A percentile compares a stretch with the other conserved stretches of the same genome.
These are phyloP conservation scores for Mycena leptocephala DNA, from an alignment of 768 basidiomycete species.

Conservation along the genomic window DNA sequence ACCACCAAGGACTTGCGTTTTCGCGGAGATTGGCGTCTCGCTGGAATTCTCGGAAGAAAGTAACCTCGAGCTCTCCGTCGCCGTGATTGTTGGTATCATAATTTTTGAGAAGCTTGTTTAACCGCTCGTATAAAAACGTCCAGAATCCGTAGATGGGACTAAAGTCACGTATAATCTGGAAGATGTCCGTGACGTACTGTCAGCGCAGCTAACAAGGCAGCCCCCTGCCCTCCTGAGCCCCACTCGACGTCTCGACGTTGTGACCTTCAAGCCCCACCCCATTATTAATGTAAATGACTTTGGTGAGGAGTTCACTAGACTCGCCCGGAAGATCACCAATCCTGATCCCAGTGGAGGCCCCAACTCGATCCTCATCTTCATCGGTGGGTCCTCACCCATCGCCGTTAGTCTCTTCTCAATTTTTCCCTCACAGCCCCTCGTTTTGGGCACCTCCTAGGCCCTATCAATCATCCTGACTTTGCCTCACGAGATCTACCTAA, in stretches of 20 bases:
- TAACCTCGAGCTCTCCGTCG: too few species aligned
- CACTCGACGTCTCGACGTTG: not conserved
- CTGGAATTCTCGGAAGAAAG: too few species aligned
- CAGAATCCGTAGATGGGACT: too few species aligned
- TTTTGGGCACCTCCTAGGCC: not conserved
- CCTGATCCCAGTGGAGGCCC: not conserved
- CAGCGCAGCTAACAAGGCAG: not conserved
- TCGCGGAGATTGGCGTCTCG: too few species aligned
- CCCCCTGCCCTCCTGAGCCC: not conserved
- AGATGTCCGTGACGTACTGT: too few species aligned
- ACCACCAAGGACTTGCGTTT: too few species aligned
- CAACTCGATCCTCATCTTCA: not conserved
- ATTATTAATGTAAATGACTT: constrained; percentile 5
- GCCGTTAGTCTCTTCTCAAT: not conserved
- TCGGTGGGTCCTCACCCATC: not conserved
- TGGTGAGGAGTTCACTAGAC: not conserved
- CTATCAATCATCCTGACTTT: constrained; percentile 1
- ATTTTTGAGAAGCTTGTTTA: too few species aligned
- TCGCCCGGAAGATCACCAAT: not conserved
- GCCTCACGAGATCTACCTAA: not conserved
- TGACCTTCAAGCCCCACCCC: constrained; percentile 15
- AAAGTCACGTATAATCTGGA: too few species aligned
- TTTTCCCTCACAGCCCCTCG: not conserved
- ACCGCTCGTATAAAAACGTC: too few species aligned
- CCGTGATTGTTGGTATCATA: too few species aligned